Evolutionary conservation across 495 filamentous ascomycete genomes (phyloP).

Genomic region (Trichoderma gamsii): DNA sequence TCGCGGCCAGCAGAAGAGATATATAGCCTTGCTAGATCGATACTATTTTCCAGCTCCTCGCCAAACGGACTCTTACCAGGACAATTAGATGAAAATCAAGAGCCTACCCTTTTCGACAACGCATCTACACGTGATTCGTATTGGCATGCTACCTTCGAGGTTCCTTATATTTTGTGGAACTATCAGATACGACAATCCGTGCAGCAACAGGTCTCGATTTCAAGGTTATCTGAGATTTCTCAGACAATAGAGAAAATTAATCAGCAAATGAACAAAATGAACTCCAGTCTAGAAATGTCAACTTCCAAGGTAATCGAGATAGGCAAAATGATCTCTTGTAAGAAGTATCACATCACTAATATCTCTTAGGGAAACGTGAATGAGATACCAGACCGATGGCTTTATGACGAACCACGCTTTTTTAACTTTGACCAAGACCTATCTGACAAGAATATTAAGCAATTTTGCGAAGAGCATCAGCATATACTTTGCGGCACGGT

Average conservation of each 20-base stretch:
- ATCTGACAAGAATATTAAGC: background rate
- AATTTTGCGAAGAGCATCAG: background rate
- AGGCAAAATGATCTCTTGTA: too few species aligned
- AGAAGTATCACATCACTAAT: too few species aligned
- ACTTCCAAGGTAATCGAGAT: too few species aligned
- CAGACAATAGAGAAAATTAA: background rate
- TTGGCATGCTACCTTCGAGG: background rate
- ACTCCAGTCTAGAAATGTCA: too few species aligned
- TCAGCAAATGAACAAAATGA: too few species aligned
- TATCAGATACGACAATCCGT: background rate
- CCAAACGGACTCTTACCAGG: background rate
- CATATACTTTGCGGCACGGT: too few species aligned
- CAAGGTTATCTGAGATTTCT: background rate
- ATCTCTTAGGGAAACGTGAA: background rate
- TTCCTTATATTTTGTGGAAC: background rate
- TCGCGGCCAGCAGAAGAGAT: too few species aligned
- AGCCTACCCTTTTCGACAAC: background rate
- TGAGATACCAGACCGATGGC: background rate
- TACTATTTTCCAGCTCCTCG: too few species aligned
- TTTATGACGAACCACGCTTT: background rate
- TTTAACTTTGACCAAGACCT: background rate
- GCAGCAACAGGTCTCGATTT: background rate
- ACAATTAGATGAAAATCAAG: background rate
- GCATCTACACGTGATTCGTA: background rate
- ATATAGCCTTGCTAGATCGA: too few species aligned